Evolutionary conservation across 2,329 filamentous ascomycete species (phyloP), one percentile per base, ranked within the genome.

Genomic region (Thyridium curvatum): DNA sequence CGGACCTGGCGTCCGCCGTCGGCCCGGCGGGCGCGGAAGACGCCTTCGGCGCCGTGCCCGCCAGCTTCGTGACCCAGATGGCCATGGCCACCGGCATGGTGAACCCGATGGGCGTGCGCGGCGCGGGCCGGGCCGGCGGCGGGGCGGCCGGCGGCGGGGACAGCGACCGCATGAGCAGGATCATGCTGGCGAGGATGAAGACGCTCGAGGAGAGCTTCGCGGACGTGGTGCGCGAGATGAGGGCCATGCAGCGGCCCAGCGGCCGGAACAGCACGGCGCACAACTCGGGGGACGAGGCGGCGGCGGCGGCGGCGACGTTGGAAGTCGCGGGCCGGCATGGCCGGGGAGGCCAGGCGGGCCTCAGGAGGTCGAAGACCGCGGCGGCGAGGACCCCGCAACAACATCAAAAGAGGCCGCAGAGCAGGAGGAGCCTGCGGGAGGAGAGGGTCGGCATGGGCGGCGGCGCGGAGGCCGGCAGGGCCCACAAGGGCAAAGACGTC

Each of bases 131-230:
- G 30, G 58, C 56, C 30, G 48, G 50, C 26, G 62, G 47, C 12
- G 54, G 55, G 40, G 55, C 66, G 46, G 52, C 56, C 18, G 60
- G 62, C 12, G 65, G 65, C 18, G 66, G 68, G 39, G 66, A 69
- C 71, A 77, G 58, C 17, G 83, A 86, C 53, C 77, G 85, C 31
- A 84, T 90, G 74, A 81, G 82, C 49, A 77, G 87, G 40, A 73
- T 95, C 34, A 84, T 96, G 61, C 68, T 96, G 34, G 87, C 88
- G 8, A 73, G 88, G 28, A 96, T 96, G 88, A 93, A 93, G 58
- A 91, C 84, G 8, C 71, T 97, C 3, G 90, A 97, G 58, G 88
- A 94, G 61, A 84, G 89, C 12, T 91, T 97, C 58, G 76, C 84
- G 3, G 87, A 95, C 43, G 82, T 94, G n/a, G 77, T 89, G 41